phyloP scores from a whole-genome alignment of 805 yeast genomes.

The Ogataea dorogensis region DNA sequence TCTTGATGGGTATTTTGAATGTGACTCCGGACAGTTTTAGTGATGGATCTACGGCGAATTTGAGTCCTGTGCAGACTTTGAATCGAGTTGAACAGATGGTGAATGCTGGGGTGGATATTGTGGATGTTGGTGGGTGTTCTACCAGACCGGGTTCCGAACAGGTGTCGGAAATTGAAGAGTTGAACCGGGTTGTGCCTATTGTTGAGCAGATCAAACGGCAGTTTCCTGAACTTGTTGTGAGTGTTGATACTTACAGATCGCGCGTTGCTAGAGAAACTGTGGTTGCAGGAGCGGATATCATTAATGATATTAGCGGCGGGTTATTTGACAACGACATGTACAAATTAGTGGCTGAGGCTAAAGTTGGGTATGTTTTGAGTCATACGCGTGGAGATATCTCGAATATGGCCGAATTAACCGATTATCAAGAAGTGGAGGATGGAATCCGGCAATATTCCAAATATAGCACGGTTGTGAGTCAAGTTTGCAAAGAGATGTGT shows the following conservation, averaged over 20 bases:
- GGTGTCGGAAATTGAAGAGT: constrained; percentile 63
- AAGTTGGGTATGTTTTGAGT: constrained; percentile 76
- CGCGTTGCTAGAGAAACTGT: constrained; percentile 70
- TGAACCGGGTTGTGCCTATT: constrained; percentile 67
- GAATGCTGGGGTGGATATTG: constrained; percentile 62
- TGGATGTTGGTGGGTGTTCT: constrained; percentile 94
- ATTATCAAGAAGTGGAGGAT: constrained; percentile 42
- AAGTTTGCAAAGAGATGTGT: constrained; percentile 57
- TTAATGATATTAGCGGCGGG: constrained; percentile 90
- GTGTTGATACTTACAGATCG: constrained; percentile 87
- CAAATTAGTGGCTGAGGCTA: constrained; percentile 61
- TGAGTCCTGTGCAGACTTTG: constrained; percentile 41
- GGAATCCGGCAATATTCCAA: constrained; percentile 17
- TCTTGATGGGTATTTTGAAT: constrained; percentile 84
- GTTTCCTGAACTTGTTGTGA: constrained; percentile 47
- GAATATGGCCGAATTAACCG: constrained; percentile 63
- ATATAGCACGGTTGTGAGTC: constrained; percentile 48
- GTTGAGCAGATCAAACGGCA: constrained; percentile 54
- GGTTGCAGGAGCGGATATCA: constrained; percentile 79
- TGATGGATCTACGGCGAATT: constrained; percentile 65
- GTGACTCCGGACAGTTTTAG: constrained; percentile 94
- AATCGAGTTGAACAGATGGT: constrained; percentile 49
- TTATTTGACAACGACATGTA: constrained; percentile 65
- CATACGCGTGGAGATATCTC: constrained; percentile 83
- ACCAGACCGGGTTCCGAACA: constrained; percentile 82